A percentile compares a stretch with the other conserved stretches of the same genome.
phyloP scores from a whole-genome alignment of 768 basidiomycete genomes.

The Saitozyma sp. region DNA sequence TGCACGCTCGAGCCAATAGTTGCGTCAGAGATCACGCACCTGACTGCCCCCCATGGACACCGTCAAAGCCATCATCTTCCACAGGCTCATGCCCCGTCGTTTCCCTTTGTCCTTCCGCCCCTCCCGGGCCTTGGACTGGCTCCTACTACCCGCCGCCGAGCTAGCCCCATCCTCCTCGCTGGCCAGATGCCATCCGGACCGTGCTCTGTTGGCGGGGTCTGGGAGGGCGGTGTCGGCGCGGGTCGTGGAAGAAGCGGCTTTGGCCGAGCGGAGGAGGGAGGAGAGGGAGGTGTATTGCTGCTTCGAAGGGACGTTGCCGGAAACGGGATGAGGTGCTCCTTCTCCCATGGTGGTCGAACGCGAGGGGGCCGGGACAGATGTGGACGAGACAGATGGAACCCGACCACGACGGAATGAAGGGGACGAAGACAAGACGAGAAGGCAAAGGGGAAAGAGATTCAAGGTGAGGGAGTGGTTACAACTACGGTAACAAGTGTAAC shows the following conservation, averaged over 20 bases:
- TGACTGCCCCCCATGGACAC: slow-evolving; percentile 85
- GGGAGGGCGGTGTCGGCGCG: slow-evolving; percentile 4
- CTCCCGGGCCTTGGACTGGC: neutral
- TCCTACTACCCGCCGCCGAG: neutral
- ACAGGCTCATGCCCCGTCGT: slow-evolving; percentile 34
- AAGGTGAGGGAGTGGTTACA: no score
- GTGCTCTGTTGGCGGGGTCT: slow-evolving; percentile 1
- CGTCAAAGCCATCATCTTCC: slow-evolving; percentile 53
- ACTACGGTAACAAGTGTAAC: no score
- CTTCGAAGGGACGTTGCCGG: no score
- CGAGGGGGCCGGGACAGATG: no score
- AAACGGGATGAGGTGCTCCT: no score
- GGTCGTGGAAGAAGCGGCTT: slow-evolving; percentile 3
- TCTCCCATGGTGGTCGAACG: no score
- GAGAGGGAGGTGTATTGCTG: slow-evolving; percentile 48
- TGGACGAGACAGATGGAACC: no score
- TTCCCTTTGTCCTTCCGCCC: neutral
- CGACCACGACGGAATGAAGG: no score
- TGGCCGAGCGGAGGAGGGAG: slow-evolving; percentile 29
- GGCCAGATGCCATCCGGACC: slow-evolving; percentile 11
- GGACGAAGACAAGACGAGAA: no score
- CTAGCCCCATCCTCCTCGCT: slow-evolving; percentile 3
- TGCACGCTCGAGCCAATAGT: neutral
- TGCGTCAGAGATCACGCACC: slow-evolving; percentile 22
- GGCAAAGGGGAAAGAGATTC: no score